phyloP scores from a whole-genome alignment of 306 rosid genomes.

The Sechiopsis laciniata region DNA sequence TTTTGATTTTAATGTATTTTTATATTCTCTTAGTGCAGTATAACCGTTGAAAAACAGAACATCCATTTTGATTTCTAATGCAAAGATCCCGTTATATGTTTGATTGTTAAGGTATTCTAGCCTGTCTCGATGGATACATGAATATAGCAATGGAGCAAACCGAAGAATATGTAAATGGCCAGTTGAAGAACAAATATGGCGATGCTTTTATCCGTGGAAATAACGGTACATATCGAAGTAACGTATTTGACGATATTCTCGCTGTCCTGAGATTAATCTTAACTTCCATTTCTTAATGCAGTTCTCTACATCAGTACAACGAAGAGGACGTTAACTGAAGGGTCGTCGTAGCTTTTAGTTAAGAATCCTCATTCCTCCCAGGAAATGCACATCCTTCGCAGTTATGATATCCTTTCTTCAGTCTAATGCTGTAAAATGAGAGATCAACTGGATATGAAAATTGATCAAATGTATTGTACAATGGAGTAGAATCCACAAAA shows the following conservation, averaged over 20 bases:
- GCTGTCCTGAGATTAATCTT: not conserved
- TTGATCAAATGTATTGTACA: not conserved
- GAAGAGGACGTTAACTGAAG: conserved; percentile 82
- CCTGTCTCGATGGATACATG: conserved; percentile 97
- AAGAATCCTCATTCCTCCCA: not conserved
- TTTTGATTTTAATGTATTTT: not conserved
- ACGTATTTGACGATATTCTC: not conserved
- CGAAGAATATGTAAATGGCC: conserved; percentile 91
- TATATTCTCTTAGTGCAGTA: not conserved
- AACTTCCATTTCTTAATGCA: conserved; percentile 32
- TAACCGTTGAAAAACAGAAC: not conserved
- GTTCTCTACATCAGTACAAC: conserved; percentile 93
- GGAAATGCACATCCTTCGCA: conserved; percentile 7
- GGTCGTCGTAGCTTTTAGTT: conserved; percentile 37
- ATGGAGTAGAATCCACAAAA: not conserved
- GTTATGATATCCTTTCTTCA: too few relatives aligned
- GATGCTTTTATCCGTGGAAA: conserved; percentile 96
- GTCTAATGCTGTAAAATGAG: not conserved
- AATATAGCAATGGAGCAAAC: conserved; percentile 99
- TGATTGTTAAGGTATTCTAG: conserved; percentile 67
- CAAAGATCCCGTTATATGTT: conserved; percentile 16
- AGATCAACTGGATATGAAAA: not conserved
- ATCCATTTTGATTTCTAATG: not conserved
- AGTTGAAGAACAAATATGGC: conserved; percentile 87
- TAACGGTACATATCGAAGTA: conserved; percentile 44